These are phyloP conservation scores for Thermothielavioides terrestris DNA, from an alignment of 495 filamentous ascomycete species.

Conservation along the genomic window DNA sequence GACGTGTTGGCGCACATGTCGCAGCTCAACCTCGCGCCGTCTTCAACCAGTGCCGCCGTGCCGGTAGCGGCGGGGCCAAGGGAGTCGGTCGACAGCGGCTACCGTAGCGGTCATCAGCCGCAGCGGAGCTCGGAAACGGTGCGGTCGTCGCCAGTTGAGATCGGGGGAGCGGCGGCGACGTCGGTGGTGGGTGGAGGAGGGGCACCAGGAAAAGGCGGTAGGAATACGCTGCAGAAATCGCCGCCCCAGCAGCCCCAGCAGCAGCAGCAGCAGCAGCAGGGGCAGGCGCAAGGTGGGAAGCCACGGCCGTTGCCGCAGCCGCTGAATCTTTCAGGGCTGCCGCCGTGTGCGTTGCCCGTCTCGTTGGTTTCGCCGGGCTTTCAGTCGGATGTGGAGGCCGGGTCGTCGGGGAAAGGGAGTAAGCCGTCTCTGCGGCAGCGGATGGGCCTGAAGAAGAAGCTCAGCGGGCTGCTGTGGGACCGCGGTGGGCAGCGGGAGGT, in stretches of 20 bases:
- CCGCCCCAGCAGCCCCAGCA: neutral
- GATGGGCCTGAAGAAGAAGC: constrained; percentile 14
- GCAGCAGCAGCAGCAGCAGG: neutral
- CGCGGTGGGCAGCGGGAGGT: neutral
- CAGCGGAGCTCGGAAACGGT: constrained; percentile 1
- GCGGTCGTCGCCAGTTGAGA: neutral
- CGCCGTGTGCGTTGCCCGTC: constrained; percentile 12
- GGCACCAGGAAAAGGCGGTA: neutral
- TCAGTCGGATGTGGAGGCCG: neutral
- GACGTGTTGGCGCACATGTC: constrained; percentile 6
- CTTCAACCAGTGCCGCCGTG: neutral
- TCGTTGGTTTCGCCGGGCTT: constrained; percentile 10
- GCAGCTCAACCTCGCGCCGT: neutral
- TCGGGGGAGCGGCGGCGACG: neutral
- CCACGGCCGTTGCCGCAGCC: neutral
- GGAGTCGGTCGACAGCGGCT: constrained; percentile 19
- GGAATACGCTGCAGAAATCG: constrained; percentile 3
- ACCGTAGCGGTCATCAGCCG: constrained; percentile 9
- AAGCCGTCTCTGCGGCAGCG: constrained; percentile 6
- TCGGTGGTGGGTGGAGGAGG: neutral
- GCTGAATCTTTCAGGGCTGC: constrained; percentile 3
- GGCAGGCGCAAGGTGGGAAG: neutral
- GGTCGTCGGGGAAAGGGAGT: neutral
- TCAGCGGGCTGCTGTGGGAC: constrained; percentile 14
- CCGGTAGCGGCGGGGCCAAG: neutral